Evolutionary conservation across 768 basidiomycete genomes (phyloP).

Genomic region (Hericium rajendrae): DNA sequence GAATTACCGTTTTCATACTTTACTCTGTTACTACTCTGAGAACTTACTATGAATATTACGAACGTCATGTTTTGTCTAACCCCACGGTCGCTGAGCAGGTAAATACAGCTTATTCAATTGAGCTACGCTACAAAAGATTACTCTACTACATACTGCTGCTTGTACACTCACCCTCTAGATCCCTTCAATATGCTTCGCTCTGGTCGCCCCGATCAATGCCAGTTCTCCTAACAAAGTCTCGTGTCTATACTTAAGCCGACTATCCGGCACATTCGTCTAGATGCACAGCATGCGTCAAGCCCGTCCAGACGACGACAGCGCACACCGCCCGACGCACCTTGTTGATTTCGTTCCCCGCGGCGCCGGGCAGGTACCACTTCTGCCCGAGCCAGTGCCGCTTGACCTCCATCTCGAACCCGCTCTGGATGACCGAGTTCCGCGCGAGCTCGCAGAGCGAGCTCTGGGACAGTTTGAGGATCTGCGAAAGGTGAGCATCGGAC

Average conservation of each 20-base stretch:
- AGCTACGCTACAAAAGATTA: not conserved
- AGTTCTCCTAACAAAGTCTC: slow-evolving; percentile 84
- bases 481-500: slow-evolving; percentile 4
- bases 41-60: not conserved
- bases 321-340: slow-evolving; percentile 43
- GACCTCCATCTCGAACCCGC: slow-evolving; percentile 97
- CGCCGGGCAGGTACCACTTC: slow-evolving; percentile 88
- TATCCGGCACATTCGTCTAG: slow-evolving; percentile 95
- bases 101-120: not conserved
- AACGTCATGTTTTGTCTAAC: not conserved
- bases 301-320: not conserved
- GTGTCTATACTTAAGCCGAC: slow-evolving; percentile 84
- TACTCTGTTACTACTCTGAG: not conserved
- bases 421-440: slow-evolving; percentile 94
- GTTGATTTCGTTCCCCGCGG: slow-evolving; percentile 90
- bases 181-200: not conserved
- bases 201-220: slow-evolving; percentile 39
- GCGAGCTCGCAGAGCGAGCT: slow-evolving; percentile 93
- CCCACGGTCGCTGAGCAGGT: too few species aligned
- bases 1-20: not conserved
- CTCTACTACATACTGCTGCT: not conserved
- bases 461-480: slow-evolving; percentile 96
- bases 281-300: not conserved
- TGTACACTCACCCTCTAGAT: not conserved
- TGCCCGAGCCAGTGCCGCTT: slow-evolving; percentile 94